Percentiles rank a stretch among this genome's conserved stretches.
These are phyloP conservation scores for Pseudovirgaria hyperparasitica DNA, from an alignment of 2,329 filamentous ascomycete species.

Conservation along the genomic window DNA sequence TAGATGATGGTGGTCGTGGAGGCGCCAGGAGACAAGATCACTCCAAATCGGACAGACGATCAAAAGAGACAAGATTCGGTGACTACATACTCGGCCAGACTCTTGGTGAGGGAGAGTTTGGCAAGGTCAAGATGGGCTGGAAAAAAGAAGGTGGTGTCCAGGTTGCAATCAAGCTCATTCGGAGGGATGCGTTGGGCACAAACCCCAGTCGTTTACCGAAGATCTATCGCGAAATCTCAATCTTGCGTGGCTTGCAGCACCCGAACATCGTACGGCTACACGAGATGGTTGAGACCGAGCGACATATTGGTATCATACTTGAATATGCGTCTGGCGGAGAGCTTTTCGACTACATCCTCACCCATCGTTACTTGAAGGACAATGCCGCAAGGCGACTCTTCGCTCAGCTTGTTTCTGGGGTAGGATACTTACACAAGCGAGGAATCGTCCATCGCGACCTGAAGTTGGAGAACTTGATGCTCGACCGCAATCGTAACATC, in stretches of 20 bases:
- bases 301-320: slow-evolving; percentile 94
- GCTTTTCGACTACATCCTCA: slow-evolving; percentile 95
- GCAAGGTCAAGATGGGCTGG: slow-evolving; percentile 97
- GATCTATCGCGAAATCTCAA: slow-evolving; percentile 93
- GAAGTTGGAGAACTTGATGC: slow-evolving; percentile 87
- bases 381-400: slow-evolving; percentile 81
- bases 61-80: slow-evolving; percentile 80
- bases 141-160: slow-evolving; percentile 84
- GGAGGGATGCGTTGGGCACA: slow-evolving; percentile 74
- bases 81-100: slow-evolving; percentile 95
- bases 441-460: slow-evolving; percentile 95
- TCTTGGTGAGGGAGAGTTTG: slow-evolving; percentile 94
- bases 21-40: slow-evolving; percentile 45
- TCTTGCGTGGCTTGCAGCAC: slow-evolving; percentile 75
- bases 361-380: slow-evolving; percentile 93
- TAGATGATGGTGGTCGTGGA: slow-evolving; percentile 33
- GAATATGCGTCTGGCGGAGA: slow-evolving; percentile 97
- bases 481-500: slow-evolving; percentile 95
- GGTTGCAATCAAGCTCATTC: slow-evolving; percentile 96
- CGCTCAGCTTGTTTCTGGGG: slow-evolving; percentile 88
- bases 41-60: slow-evolving; percentile 34
- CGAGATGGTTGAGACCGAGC: slow-evolving; percentile 96
- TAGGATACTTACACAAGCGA: slow-evolving; percentile 96
- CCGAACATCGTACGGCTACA: slow-evolving; percentile 94
- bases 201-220: slow-evolving; percentile 87